These are phyloP conservation scores for Chalciporus chontae DNA, from an alignment of 768 basidiomycete species.

Conservation along the genomic window DNA sequence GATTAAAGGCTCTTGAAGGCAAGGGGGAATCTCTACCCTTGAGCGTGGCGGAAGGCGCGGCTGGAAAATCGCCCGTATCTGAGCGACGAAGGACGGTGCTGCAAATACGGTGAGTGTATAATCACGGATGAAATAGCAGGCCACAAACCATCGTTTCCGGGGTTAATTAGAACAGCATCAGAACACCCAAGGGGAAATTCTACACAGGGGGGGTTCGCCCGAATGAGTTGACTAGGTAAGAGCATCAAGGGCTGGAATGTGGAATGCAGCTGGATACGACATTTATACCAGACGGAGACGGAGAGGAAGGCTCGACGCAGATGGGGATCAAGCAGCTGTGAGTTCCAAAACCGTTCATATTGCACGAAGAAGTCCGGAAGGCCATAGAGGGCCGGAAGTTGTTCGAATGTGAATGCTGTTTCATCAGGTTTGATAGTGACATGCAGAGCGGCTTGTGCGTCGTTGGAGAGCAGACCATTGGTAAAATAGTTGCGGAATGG, in stretches of 20 bases:
- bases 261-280: conserved; percentile 22
- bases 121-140: too few relatives aligned
- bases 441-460: background rate
- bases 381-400: conserved; percentile 5
- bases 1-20: background rate
- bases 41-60: background rate
- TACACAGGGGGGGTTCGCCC: conserved; percentile 16
- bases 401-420: background rate
- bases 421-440: background rate
- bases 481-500: background rate
- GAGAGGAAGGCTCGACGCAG: too few relatives aligned
- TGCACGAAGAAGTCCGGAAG: conserved; percentile 23
- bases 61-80: conserved; percentile 15
- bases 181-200: conserved; percentile 19
- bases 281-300: conserved; percentile 20
- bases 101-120: background rate
- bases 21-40: background rate
- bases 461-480: background rate
- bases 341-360: too few relatives aligned
- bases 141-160: background rate
- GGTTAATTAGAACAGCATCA: conserved; percentile 10
- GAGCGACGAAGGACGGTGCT: conserved; percentile 3
- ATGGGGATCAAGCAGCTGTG: too few relatives aligned
- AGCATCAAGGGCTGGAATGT: conserved; percentile 16
- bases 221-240: conserved; percentile 19